These are phyloP conservation scores for Brettanomyces nanus DNA, from an alignment of 805 yeast species.

Conservation along the genomic window DNA sequence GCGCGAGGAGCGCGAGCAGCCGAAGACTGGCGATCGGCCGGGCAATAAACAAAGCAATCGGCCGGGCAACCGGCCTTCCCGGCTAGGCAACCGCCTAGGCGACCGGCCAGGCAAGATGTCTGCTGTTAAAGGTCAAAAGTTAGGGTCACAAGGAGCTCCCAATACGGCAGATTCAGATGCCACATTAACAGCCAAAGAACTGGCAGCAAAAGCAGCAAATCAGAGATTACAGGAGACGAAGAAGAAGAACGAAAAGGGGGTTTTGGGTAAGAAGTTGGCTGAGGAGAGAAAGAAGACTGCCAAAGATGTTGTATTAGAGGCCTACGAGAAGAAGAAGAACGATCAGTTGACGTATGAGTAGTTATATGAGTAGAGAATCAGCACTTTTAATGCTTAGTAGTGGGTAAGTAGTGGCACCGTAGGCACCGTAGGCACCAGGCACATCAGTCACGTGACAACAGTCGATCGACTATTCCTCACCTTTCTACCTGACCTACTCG, in stretches of 20 bases:
- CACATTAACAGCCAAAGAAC: constrained; percentile 14
- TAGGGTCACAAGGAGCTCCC: constrained; percentile 7
- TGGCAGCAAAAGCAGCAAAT: constrained; percentile 25
- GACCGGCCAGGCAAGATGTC: not conserved
- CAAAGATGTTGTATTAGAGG: constrained; percentile 19
- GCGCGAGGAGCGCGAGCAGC: no score
- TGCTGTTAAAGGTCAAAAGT: constrained; percentile 9
- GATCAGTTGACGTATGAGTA: constrained; percentile 15
- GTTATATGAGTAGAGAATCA: no score
- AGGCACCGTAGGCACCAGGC: not conserved
- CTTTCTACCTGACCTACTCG: no score
- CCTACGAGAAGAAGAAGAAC: constrained; percentile 12
- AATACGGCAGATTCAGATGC: constrained; percentile 3
- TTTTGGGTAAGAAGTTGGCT: constrained; percentile 20
- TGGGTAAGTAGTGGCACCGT: not conserved
- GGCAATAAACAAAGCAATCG: no score
- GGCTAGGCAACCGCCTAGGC: no score
- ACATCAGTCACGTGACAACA: no score
- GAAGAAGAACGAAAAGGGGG: constrained; percentile 16
- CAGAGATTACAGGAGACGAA: constrained; percentile 12
- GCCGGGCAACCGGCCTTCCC: no score
- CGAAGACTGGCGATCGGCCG: no score
- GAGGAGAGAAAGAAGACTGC: constrained; percentile 15
- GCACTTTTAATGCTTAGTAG: not conserved
- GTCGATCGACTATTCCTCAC: no score